phyloP scores from a whole-genome alignment of 495 filamentous ascomycete species.

The Penicillium mononematosum region DNA sequence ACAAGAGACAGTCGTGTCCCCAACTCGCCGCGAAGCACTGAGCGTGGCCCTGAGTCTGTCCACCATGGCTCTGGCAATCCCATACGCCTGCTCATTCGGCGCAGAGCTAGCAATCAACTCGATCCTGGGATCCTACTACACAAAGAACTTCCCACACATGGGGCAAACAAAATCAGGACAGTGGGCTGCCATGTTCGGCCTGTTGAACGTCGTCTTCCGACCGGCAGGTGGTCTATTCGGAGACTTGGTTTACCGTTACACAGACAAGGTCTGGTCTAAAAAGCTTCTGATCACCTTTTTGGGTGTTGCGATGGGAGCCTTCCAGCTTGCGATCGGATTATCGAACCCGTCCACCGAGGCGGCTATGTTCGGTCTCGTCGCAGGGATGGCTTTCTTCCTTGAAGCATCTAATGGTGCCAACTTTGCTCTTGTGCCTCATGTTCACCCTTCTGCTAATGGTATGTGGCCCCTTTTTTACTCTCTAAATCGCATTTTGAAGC shows the following conservation, averaged over 20 bases:
- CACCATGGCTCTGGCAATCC: conserved; percentile 61
- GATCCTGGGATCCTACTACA: conserved; percentile 77
- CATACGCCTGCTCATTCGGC: conserved; percentile 87
- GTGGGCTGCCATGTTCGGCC: conserved; percentile 90
- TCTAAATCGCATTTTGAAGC: not conserved
- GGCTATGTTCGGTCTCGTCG: conserved; percentile 76
- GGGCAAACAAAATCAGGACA: conserved; percentile 69
- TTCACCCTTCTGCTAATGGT: conserved; percentile 74
- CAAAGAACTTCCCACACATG: conserved; percentile 70
- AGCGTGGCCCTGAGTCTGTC: conserved; percentile 62
- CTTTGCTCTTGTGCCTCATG: conserved; percentile 82
- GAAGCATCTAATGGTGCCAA: conserved; percentile 84
- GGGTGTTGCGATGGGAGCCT: conserved; percentile 61
- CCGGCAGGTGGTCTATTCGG: conserved; percentile 71
- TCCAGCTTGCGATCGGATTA: conserved; percentile 70
- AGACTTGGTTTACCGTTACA: conserved; percentile 67
- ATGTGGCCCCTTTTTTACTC: conserved; percentile 17
- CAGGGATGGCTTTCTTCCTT: conserved; percentile 74
- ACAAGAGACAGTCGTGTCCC: conserved; percentile 60
- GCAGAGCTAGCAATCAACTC: conserved; percentile 84
- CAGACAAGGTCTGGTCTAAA: conserved; percentile 69
- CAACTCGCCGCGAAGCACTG: conserved; percentile 59
- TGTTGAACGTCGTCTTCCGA: conserved; percentile 75
- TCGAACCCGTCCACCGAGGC: conserved; percentile 56
- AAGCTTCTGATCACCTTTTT: conserved; percentile 67